Evolutionary conservation across 495 filamentous ascomycete species (phyloP), one percentile per base, ranked within the genome.

Genomic region (Podospora pseudoanserina): DNA sequence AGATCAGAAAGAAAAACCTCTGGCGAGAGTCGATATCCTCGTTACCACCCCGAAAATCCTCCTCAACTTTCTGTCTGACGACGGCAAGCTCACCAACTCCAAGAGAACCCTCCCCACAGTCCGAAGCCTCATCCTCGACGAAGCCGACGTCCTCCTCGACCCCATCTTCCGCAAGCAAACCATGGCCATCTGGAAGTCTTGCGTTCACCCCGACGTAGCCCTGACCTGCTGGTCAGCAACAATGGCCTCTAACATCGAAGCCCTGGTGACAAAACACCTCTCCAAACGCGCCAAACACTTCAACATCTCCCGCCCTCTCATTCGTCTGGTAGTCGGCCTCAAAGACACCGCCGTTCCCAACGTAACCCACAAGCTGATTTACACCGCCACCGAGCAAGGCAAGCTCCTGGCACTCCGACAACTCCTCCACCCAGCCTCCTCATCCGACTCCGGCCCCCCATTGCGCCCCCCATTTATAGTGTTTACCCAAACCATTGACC

Each of bases 291-390:
- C 90, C 60, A 79, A 86, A 61, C 79, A 82, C 57, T 73, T 72
- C 44, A 62, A 70, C 5, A 32, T 64, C 26, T 71, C 84, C 15
- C 80, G 76, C 64, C 85, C 89, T 0, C 80, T 96, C 16, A 75
- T 97, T 66, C 92, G 95, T 49, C 85, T 98, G 18, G 91, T 98
- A 16, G 91, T 98, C 57, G 95, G 96, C 7, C 82, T 98, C 65
- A 97, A 97, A 80, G 95, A 98, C 79, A 93, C 92, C 39, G 92
- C 95, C 2, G 88, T 97, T 64, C 93, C 95, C 5, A 97, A 92
- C 77, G 90, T 99, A 63, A 83, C 88, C 4, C 95, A 99, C 81
- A 88, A 88, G 68, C 88, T 99, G 20, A 86, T 91, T 67, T 99
- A 98, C 83, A 88, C 92, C 30, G 95, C 92, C 49, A 96, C 90